Evolutionary conservation across 2,329 filamentous ascomycete species (phyloP).

Genomic region (Colletotrichum nymphaeae): DNA sequence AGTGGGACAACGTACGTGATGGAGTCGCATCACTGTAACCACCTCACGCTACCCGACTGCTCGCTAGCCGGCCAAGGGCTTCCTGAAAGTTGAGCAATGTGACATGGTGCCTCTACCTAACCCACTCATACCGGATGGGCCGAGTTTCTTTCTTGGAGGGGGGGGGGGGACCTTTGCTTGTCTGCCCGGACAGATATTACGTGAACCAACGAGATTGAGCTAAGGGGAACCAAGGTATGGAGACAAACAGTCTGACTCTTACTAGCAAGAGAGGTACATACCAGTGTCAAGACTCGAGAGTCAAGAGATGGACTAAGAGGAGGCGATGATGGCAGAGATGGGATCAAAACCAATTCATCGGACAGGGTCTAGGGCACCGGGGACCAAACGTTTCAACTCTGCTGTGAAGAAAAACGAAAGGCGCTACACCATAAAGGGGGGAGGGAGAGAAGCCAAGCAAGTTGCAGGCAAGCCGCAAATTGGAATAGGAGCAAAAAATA

Average conservation of each 20-base stretch:
- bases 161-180: neutral
- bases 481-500: neutral
- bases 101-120: neutral
- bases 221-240: neutral
- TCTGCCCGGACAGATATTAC: neutral
- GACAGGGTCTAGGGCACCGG: conserved; percentile 11
- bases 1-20: neutral
- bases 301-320: neutral
- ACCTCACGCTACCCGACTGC: neutral
- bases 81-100: neutral
- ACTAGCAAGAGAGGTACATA: neutral
- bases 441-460: neutral
- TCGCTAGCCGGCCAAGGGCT: neutral
- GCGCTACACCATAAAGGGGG: neutral
- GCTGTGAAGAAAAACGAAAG: neutral
- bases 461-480: neutral
- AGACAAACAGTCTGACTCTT: neutral
- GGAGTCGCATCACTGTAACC: neutral
- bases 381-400: neutral
- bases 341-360: neutral
- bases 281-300: neutral
- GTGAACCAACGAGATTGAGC: neutral
- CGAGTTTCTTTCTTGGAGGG: neutral
- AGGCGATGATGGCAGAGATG: conserved; percentile 5
- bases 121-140: neutral